Base-by-base conservation (phyloP, 2,329 filamentous ascomycete genomes). In the Tolypocladium nubicola region DNA sequence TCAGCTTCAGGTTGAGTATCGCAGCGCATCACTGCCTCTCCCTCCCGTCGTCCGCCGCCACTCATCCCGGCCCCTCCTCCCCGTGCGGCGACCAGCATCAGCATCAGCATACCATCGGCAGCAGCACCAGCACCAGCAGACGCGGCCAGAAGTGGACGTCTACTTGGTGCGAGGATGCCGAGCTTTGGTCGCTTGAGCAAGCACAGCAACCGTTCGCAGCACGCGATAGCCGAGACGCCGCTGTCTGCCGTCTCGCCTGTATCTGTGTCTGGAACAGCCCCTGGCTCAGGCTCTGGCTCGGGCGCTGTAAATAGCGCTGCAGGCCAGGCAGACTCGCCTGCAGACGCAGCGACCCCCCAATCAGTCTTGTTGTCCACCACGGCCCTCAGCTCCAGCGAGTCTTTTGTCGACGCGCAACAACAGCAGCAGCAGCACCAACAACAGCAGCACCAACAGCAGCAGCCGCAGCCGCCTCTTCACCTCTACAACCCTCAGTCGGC, bases 161-260 rank as follows among this genome's bases (percentile, higher is more conserved):
- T 19, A 7, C 40, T 38, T 26, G 21, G 35, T 43, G 38, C 43
- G 61, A 70, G 62, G 60, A 82, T 82, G 79, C 78, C 75, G 66
- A 71, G 71, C 70, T 82, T 82, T 71, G 73, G 75, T 71, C 79
- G 79, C 67, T 71, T 81, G 69, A 75, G 76, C 68, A 81, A 74
- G 74, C 76, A 80, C 70, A 77, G 75, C 74, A 80, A 80, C 66
- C 78, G 79, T 65, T 80, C 80, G 68, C 80, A 82, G 72, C 79
- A 80, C 67, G 76, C 77, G 62, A 74, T 82, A 65, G 72, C 73
- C 65, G 79, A 79, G 67, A 68, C 72, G 64, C 70, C 71, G 67
- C 64, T 70, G 21, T 23, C 52, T 37, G 23, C 19, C 52, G 16
- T 39, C 52, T 39, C 41, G 43, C 49, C 40, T n/a, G 19, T 26